phyloP scores from a whole-genome alignment of 768 basidiomycete genomes.

The Mycena galericulata region DNA sequence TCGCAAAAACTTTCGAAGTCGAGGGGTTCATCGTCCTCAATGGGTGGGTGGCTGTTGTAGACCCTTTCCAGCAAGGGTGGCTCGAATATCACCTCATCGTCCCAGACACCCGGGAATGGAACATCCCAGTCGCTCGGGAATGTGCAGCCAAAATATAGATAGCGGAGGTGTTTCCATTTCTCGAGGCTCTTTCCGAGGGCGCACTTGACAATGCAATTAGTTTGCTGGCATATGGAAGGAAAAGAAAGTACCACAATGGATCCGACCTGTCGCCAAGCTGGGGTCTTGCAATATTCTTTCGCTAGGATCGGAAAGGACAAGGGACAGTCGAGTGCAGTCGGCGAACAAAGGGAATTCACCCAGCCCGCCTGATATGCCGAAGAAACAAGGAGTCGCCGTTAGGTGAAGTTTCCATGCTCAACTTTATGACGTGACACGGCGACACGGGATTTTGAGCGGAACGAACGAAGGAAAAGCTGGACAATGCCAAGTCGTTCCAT shows the following conservation, averaged over 20 bases:
- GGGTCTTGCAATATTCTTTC: not conserved
- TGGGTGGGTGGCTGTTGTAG: not conserved
- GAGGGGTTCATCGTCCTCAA: not conserved
- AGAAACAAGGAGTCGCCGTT: not conserved
- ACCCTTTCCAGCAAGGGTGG: conserved; percentile 39
- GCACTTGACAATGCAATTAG: not conserved
- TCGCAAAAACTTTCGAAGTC: not conserved
- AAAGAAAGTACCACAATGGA: not conserved
- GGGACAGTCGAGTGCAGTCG: conserved; percentile 13
- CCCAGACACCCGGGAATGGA: not conserved
- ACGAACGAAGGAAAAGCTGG: conserved; percentile 6
- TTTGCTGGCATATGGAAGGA: not conserved
- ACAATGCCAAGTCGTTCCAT: not conserved
- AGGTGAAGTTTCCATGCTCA: not conserved
- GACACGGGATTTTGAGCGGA: not conserved
- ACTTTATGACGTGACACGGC: not conserved
- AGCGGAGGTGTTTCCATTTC: conserved; percentile 5
- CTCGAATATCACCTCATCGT: not conserved
- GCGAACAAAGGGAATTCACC: conserved; percentile 1
- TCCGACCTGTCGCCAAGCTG: not conserved
- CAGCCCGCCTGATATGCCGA: not conserved
- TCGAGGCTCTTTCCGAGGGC: not conserved
- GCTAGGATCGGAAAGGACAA: not conserved
- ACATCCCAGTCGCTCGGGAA: not conserved
- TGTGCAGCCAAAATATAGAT: not conserved